Base-by-base conservation (phyloP, 805 yeast species). In the Candida dendrica region DNA sequence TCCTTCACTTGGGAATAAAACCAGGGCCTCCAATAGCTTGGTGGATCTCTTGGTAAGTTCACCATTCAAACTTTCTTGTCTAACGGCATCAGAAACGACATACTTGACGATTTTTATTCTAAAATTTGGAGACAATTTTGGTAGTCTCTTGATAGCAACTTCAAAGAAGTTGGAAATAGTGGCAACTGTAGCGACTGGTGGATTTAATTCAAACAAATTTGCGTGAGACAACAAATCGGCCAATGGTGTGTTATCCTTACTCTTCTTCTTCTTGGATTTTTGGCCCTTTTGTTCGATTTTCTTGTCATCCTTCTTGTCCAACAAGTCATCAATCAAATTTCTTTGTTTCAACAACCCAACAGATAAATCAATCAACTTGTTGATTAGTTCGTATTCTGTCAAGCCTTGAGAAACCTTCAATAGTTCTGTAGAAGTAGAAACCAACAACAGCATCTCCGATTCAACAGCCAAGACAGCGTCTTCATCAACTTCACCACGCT, bases 171-270 rank as follows among this genome's bases (percentile, higher is more conserved):
- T 38, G 33, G 56, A 52, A 10, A 64, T 46, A 3, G 50, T 52
- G 38, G 50, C 45, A 27, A 53, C 49, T 7, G 78, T 72, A 1
- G 42, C 22, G 0, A 46, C 33, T 5, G 80, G 66, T 14, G 77
- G 69, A 9, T 63, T 59, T 8, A 61, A 53, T 24, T 59, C 56
- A 51, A 84, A 83, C 41, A 76, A 65, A 41, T 75, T 78, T 37
- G 79, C 69, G 57, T 83, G 85, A 1, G 89, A 78, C 37, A 82
- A 65, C 26, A 83, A 56, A 61, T 84, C 95, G 8, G 90, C 74
- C 47, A 81, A 61, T 4, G 88, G 78, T 22, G 69, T 67, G 1
- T 75, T 48, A 15, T 60, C 61, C 32, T 61, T 60, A 37, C 56
- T 60, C 47, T 69, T 74, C 52, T 65, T 72, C 49, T 66, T 65